Conservation (phyloP, 2,329 filamentous ascomycete genomes). For the Diplodia seriata region DNA sequence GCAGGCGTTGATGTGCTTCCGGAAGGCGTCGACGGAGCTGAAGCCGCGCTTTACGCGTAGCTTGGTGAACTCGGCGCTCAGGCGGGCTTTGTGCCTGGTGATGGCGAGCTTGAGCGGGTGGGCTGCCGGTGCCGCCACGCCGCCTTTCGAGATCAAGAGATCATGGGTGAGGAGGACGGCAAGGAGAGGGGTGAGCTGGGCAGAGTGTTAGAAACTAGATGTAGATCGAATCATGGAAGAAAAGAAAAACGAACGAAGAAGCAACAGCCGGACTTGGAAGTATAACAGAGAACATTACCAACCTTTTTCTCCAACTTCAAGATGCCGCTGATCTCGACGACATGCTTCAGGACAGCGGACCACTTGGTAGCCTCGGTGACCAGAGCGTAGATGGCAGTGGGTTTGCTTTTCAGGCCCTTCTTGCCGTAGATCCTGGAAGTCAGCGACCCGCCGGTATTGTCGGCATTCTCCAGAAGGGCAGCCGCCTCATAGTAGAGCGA, state of each 20-base stretch:
- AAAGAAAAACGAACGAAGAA: neutral
- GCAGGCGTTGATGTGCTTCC: constrained; percentile 60
- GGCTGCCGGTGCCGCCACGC: constrained; percentile 78
- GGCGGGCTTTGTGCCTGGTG: constrained; percentile 79
- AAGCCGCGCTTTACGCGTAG: constrained; percentile 75
- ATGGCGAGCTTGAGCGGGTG: constrained; percentile 80
- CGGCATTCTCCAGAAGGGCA: constrained; percentile 69
- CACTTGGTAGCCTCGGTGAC: constrained; percentile 89
- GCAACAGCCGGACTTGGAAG: too few relatives aligned
- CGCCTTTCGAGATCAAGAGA: constrained; percentile 78
- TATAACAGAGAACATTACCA: constrained; percentile 38
- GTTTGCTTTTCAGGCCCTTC: constrained; percentile 76
- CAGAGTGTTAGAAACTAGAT: neutral
- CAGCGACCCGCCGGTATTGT: constrained; percentile 77
- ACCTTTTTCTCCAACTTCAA: constrained; percentile 86
- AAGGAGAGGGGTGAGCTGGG: constrained; percentile 78
- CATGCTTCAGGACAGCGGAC: constrained; percentile 83
- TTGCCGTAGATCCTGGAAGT: constrained; percentile 83
- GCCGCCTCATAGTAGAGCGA: constrained; percentile 95
- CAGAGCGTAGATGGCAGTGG: constrained; percentile 85
- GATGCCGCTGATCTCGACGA: constrained; percentile 82
- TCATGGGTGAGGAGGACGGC: constrained; percentile 87
- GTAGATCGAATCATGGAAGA: neutral
- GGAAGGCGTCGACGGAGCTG: constrained; percentile 70
- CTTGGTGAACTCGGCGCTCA: constrained; percentile 83